These are phyloP conservation scores for Astrothelium subdiscretum DNA, from an alignment of 495 filamentous ascomycete genomes.

Conservation along the genomic window DNA sequence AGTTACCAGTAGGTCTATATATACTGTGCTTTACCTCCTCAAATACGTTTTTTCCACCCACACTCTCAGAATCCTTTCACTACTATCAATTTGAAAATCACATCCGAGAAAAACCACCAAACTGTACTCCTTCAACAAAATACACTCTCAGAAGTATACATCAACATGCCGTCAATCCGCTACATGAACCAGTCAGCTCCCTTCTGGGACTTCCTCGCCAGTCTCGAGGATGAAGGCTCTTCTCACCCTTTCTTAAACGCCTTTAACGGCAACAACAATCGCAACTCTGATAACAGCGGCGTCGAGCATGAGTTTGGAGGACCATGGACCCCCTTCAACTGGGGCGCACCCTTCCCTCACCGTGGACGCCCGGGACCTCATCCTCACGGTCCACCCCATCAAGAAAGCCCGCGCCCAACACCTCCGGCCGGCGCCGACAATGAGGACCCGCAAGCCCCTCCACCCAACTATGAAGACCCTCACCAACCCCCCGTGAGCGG, in stretches of 20 bases:
- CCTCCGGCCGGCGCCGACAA: neutral
- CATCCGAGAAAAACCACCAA: neutral
- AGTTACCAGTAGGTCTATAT: neutral
- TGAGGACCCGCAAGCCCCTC: neutral
- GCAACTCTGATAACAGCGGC: slow-evolving; percentile 9
- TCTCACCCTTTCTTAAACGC: slow-evolving; percentile 23
- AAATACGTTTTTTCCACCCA: neutral
- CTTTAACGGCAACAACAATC: slow-evolving; percentile 4
- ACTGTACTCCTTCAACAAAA: too few relatives aligned
- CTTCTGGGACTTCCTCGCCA: slow-evolving; percentile 36
- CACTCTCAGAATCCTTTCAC: neutral
- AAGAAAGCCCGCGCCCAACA: neutral
- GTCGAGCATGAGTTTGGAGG: slow-evolving; percentile 1
- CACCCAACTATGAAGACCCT: slow-evolving; percentile 6
- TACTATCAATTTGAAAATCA: neutral
- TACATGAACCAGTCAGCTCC: slow-evolving; percentile 34
- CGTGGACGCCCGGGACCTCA: slow-evolving; percentile 14
- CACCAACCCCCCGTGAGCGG: neutral
- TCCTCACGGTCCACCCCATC: slow-evolving; percentile 3
- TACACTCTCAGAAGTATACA: neutral
- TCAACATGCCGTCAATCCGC: slow-evolving; percentile 28
- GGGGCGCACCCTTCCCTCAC: slow-evolving; percentile 6
- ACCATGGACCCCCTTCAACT: neutral
- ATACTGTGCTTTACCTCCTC: neutral
- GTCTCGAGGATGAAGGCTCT: slow-evolving; percentile 28